Percentiles rank a stretch among this genome's conserved stretches.
phyloP scores from a whole-genome alignment of 2,329 filamentous ascomycete species.

The Alternaria sp. region DNA sequence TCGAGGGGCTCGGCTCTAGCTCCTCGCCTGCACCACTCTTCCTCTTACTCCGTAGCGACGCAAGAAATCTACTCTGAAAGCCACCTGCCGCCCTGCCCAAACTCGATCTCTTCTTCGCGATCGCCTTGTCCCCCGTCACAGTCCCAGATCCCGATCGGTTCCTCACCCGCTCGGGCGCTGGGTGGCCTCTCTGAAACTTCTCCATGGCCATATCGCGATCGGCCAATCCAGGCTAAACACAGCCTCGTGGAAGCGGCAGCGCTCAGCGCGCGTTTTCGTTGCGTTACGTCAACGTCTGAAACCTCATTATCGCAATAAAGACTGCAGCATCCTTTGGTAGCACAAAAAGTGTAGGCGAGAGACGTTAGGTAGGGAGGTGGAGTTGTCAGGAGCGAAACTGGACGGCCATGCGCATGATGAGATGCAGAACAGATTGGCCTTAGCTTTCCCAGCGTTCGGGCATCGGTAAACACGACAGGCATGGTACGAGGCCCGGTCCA shows the following conservation, averaged over 20 bases:
- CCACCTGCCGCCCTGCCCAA: slow-evolving; percentile 41
- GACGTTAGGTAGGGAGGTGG: neutral
- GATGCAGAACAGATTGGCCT: slow-evolving; percentile 7
- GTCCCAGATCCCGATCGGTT: slow-evolving; percentile 17
- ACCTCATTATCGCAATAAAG: slow-evolving; percentile 15
- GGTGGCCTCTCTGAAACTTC: slow-evolving; percentile 31
- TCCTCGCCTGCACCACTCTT: slow-evolving; percentile 26
- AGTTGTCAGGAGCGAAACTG: slow-evolving; percentile 3
- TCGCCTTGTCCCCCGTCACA: slow-evolving; percentile 20
- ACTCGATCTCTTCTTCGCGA: slow-evolving; percentile 39
- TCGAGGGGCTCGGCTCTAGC: slow-evolving; percentile 26
- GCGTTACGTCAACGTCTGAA: slow-evolving; percentile 13
- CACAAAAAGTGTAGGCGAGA: slow-evolving; percentile 3
- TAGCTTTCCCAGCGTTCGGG: slow-evolving; percentile 10
- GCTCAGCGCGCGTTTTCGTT: slow-evolving; percentile 18
- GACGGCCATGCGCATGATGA: slow-evolving; percentile 8
- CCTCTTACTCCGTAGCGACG: slow-evolving; percentile 39
- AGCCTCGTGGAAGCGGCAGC: slow-evolving; percentile 7
- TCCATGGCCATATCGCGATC: slow-evolving; percentile 25
- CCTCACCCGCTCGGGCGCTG: slow-evolving; percentile 24
- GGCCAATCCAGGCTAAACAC: slow-evolving; percentile 8
- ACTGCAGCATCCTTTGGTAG: slow-evolving; percentile 10
- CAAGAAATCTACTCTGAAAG: slow-evolving; percentile 40
- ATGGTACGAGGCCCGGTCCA: slow-evolving; percentile 1
- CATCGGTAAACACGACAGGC: slow-evolving; percentile 9